Conservation (phyloP, 805 yeast genomes). For the Cyberlindnera americana region DNA sequence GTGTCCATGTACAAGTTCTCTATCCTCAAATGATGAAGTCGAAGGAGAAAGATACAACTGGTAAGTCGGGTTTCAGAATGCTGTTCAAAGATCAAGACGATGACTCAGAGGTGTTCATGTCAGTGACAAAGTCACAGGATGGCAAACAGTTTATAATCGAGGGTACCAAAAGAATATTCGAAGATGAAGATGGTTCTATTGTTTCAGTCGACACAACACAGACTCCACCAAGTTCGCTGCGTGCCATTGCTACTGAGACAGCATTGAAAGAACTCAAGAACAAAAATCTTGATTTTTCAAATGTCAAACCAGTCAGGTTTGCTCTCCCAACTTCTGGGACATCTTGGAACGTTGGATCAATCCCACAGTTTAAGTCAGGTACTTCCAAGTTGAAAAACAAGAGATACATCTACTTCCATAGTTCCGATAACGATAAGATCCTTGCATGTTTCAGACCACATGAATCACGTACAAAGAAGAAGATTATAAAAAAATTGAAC, state of each 20-base stretch:
- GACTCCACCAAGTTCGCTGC: background rate
- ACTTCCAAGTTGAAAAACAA: slow-evolving; percentile 24
- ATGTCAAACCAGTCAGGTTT: slow-evolving; percentile 27
- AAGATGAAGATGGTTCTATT: slow-evolving; percentile 17
- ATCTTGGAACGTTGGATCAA: slow-evolving; percentile 42
- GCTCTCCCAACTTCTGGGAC: slow-evolving; percentile 27
- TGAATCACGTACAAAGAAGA: slow-evolving; percentile 36
- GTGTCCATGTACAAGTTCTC: slow-evolving; percentile 44
- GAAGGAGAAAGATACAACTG: slow-evolving; percentile 7
- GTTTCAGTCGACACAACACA: background rate
- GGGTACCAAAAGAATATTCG: slow-evolving; percentile 7
- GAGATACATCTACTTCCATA: slow-evolving; percentile 30
- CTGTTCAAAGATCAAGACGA: slow-evolving; percentile 24
- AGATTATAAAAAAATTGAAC: slow-evolving; percentile 31
- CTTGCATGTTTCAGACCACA: slow-evolving; percentile 33
- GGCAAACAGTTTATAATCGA: slow-evolving; percentile 16
- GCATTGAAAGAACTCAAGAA: slow-evolving; percentile 7
- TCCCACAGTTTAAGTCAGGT: slow-evolving; percentile 36
- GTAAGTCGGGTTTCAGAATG: slow-evolving; percentile 32
- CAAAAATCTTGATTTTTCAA: slow-evolving; percentile 2
- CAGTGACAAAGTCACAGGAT: slow-evolving; percentile 13
- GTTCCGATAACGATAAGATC: slow-evolving; percentile 28
- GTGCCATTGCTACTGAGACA: slow-evolving; percentile 4
- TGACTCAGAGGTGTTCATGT: slow-evolving; percentile 13
- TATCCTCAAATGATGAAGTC: slow-evolving; percentile 10